Percentiles rank a stretch among this genome's conserved stretches.
phyloP scores from a whole-genome alignment of 2,329 filamentous ascomycete species.

The Pseudocercospora cruenta region DNA sequence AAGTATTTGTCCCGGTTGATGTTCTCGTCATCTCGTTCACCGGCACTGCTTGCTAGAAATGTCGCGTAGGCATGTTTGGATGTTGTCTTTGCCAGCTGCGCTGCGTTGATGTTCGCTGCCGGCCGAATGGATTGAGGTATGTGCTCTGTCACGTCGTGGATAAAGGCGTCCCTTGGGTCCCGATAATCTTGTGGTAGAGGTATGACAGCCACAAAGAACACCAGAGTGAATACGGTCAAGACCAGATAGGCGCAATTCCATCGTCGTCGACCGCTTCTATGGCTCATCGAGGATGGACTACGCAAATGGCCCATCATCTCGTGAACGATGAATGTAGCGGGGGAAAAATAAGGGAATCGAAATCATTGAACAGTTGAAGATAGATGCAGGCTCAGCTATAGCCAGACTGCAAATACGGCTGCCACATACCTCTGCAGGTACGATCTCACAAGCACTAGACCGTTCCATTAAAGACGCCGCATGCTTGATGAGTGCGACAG shows the following conservation, averaged over 20 bases:
- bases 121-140: neutral
- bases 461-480: neutral
- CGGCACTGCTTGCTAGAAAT: constrained; percentile 29
- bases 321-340: no score
- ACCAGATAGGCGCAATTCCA: neutral
- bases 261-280: constrained; percentile 1
- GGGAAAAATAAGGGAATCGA: neutral
- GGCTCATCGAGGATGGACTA: constrained; percentile 3
- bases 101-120: neutral
- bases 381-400: neutral
- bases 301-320: constrained; percentile 2
- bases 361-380: neutral
- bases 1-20: constrained; percentile 36
- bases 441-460: neutral
- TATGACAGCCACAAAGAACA: constrained; percentile 5
- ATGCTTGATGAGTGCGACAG: no score
- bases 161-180: constrained; percentile 18
- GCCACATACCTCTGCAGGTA: neutral
- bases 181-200: constrained; percentile 22
- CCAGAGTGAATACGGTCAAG: neutral
- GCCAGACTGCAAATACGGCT: neutral
- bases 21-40: constrained; percentile 22
- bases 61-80: constrained; percentile 37
- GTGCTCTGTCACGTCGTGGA: constrained; percentile 23
- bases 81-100: neutral